Conservation (phyloP, 73 alveolate species). For the Tetrahymena thermophila region DNA sequence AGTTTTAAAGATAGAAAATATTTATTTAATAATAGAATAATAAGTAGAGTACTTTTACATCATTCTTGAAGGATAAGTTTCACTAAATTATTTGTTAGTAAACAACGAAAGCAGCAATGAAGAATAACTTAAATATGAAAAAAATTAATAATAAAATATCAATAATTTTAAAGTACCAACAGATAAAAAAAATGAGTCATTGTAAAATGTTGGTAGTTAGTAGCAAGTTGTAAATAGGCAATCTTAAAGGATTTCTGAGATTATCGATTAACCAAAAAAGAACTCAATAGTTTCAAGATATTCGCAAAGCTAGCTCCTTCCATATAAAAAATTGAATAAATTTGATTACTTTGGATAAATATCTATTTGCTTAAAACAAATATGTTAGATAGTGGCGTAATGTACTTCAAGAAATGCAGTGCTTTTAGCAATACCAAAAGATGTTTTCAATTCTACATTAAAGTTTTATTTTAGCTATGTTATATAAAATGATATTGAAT, state of each 20-base stretch:
- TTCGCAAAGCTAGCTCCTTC: not conserved
- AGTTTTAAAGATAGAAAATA: too few relatives aligned
- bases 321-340: not conserved
- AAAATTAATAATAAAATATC: not conserved
- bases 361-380: not conserved
- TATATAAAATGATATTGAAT: not conserved
- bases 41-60: not conserved
- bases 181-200: not conserved
- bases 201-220: not conserved
- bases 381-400: not conserved
- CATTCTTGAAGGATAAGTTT: not conserved
- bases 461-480: not conserved
- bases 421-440: not conserved
- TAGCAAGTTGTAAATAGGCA: not conserved
- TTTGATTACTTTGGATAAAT: not conserved
- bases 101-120: not conserved
- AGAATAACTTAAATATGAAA: not conserved
- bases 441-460: not conserved
- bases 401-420: not conserved
- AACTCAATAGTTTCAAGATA: not conserved
- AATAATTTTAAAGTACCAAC: not conserved
- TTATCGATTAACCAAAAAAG: not conserved
- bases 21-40: not conserved
- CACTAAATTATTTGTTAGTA: not conserved
- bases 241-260: not conserved